These are phyloP conservation scores for Creolimax fragrantissima DNA, from an alignment of 78 protist species.

Conservation along the genomic window DNA sequence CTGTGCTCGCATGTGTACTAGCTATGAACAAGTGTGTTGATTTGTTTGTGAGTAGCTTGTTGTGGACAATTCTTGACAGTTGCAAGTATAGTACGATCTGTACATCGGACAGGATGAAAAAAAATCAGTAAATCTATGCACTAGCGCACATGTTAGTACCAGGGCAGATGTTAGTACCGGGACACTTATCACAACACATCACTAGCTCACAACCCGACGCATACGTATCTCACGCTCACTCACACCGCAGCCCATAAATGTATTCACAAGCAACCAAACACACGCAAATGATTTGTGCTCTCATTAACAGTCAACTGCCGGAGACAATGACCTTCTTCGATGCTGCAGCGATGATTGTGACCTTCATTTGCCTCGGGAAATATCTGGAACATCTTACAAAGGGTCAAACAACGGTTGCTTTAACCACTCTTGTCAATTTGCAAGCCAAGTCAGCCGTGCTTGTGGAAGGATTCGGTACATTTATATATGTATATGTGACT, in stretches of 20 bases:
- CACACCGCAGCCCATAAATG: background rate
- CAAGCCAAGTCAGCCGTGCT: conserved; percentile 47
- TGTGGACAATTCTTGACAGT: too few relatives aligned
- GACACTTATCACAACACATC: too few relatives aligned
- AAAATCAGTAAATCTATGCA: too few relatives aligned
- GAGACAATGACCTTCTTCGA: conserved; percentile 41
- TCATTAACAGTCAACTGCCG: background rate
- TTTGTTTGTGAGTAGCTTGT: too few relatives aligned
- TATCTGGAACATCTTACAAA: conserved; percentile 80
- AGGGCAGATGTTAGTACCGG: too few relatives aligned
- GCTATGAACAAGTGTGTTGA: background rate
- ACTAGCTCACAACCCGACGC: too few relatives aligned
- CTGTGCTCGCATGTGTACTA: conserved; percentile 43
- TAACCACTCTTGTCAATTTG: conserved; percentile 46
- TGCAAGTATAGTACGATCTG: background rate
- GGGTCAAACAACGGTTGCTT: conserved; percentile 67
- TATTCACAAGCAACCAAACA: background rate
- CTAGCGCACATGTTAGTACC: too few relatives aligned
- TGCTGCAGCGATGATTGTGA: conserved; percentile 54
- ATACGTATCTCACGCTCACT: background rate
- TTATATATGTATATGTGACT: background rate
- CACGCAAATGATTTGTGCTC: background rate
- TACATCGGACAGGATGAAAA: background rate
- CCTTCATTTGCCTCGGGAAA: conserved; percentile 80
- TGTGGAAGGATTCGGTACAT: background rate